phyloP scores from a whole-genome alignment of 2,329 filamentous ascomycete genomes.

The Nothomitra cinnamomea region DNA sequence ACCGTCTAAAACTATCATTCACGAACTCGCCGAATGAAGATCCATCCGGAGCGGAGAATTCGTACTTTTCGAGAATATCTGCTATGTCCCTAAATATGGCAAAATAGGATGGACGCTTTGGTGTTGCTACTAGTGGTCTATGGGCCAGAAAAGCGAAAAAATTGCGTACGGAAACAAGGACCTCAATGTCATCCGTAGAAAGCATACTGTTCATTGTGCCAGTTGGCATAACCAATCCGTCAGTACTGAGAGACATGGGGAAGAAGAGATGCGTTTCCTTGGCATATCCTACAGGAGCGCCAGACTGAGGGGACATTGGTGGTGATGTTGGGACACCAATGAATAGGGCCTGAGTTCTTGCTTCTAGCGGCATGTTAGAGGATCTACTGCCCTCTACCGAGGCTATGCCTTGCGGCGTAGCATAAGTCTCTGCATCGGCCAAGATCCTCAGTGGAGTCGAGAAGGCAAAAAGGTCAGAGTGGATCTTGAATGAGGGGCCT shows the following conservation, averaged over 20 bases:
- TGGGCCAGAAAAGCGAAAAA: conserved; percentile 48
- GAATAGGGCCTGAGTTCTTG: conserved; percentile 15
- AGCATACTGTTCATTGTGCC: not conserved
- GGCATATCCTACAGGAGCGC: conserved; percentile 16
- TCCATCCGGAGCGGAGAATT: conserved; percentile 38
- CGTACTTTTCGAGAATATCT: conserved; percentile 36
- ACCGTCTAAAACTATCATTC: conserved; percentile 51
- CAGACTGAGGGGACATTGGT: conserved; percentile 21
- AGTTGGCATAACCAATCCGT: conserved; percentile 13
- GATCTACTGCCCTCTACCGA: conserved; percentile 14
- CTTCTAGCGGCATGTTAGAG: conserved; percentile 16
- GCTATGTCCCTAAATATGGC: conserved; percentile 37
- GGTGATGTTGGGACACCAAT: conserved; percentile 13
- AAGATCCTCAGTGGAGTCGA: conserved; percentile 37
- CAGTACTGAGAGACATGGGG: conserved; percentile 37
- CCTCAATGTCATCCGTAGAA: conserved; percentile 6
- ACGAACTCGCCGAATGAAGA: conserved; percentile 42
- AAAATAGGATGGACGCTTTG: conserved; percentile 34
- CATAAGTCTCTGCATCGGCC: conserved; percentile 35
- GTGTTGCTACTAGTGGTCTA: conserved; percentile 44
- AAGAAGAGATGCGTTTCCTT: conserved; percentile 40
- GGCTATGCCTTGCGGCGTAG: conserved; percentile 17
- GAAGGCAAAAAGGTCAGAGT: conserved; percentile 39
- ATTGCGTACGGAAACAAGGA: conserved; percentile 38
- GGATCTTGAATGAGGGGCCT: conserved; percentile 42